phyloP scores from a whole-genome alignment of 2,329 filamentous ascomycete species.

The Beauveria sp. region DNA sequence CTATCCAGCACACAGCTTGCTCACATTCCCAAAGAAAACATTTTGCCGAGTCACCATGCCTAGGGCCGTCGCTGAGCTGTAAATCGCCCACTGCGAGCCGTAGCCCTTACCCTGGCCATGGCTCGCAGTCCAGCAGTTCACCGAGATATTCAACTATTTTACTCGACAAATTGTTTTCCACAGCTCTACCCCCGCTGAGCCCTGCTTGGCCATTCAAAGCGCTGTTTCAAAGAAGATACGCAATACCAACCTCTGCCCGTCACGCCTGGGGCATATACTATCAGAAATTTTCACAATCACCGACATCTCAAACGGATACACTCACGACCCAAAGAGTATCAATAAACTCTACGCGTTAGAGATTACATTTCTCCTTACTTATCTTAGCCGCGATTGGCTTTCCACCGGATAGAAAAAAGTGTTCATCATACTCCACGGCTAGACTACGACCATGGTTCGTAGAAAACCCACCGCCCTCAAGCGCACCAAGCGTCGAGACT shows the following conservation, averaged over 20 bases:
- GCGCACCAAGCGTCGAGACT: slow-evolving; percentile 39
- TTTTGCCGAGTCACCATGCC: slow-evolving; percentile 67
- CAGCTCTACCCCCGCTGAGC: slow-evolving; percentile 36
- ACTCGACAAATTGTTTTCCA: slow-evolving; percentile 51
- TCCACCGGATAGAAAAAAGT: not conserved
- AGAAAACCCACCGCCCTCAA: slow-evolving; percentile 40
- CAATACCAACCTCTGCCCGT: slow-evolving; percentile 1
- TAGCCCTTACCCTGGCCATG: slow-evolving; percentile 36
- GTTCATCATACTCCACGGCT: slow-evolving; percentile 2
- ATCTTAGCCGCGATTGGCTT: not conserved
- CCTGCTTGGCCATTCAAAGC: not conserved
- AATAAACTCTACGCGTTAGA: not conserved
- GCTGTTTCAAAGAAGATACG: not conserved
- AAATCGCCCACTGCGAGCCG: slow-evolving; percentile 74
- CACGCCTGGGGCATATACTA: slow-evolving; percentile 2
- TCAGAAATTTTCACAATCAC: not conserved
- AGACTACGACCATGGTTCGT: slow-evolving; percentile 37
- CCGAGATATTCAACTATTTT: slow-evolving; percentile 57
- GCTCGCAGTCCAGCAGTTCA: slow-evolving; percentile 83
- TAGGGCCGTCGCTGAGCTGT: slow-evolving; percentile 83
- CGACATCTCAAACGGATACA: not conserved
- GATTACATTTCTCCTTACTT: not conserved
- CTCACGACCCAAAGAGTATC: not conserved
- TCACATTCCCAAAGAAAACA: slow-evolving; percentile 31
- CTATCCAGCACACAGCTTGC: slow-evolving; percentile 2